These are phyloP conservation scores for Euphorbia neoarborescens DNA, from an alignment of 441 rosid genomes.

Conservation along the genomic window DNA sequence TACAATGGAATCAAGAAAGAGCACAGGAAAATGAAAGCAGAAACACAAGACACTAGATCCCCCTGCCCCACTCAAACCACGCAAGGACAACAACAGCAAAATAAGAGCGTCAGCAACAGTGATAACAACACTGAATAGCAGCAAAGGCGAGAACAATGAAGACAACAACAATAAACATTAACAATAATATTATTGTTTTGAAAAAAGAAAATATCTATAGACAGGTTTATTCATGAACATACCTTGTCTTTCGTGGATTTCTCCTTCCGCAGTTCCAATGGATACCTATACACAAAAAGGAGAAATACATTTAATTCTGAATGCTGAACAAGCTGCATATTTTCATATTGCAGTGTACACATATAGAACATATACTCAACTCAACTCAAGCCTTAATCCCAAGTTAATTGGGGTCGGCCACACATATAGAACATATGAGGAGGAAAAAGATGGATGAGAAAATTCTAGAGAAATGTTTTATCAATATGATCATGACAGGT, in stretches of 20 bases:
- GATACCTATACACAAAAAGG: constrained; percentile 54
- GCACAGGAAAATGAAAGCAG: not conserved
- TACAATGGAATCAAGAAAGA: not conserved
- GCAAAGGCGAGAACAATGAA: not conserved
- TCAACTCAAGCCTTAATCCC: no score
- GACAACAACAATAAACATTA: not conserved
- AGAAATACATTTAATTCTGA: not conserved
- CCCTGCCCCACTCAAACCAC: not conserved
- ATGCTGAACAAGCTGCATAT: not conserved
- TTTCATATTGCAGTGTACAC: not conserved
- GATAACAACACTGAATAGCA: not conserved
- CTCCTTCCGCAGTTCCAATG: constrained; percentile 84
- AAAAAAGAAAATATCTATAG: constrained; percentile 5
- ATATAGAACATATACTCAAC: not conserved
- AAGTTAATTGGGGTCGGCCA: no score
- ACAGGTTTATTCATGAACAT: constrained; percentile 7
- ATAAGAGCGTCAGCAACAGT: not conserved
- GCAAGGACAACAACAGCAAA: not conserved
- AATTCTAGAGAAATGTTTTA: not conserved
- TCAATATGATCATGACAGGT: not conserved
- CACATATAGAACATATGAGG: constrained; percentile 1
- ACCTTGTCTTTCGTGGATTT: constrained; percentile 90
- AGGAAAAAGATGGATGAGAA: not conserved
- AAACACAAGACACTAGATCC: not conserved
- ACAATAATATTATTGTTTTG: not conserved